A percentile compares a stretch with the other conserved stretches of the same genome.
Evolutionary conservation across 805 yeast species (phyloP).

Genomic region (Ogataea degrootiae): DNA sequence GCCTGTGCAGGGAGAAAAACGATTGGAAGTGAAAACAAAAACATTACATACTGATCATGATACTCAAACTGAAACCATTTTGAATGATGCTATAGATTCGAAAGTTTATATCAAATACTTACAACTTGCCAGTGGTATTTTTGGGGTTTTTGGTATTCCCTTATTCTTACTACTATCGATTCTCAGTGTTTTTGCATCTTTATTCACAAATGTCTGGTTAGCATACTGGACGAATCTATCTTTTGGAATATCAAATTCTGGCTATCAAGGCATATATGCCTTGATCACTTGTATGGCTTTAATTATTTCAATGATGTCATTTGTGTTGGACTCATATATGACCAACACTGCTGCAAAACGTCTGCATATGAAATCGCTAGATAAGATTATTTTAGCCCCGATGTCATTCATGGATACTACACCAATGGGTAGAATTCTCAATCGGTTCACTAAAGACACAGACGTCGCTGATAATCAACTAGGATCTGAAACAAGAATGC

Average conservation of each 20-base stretch:
- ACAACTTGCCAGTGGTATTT: slow-evolving; percentile 50
- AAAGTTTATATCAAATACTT: slow-evolving; percentile 46
- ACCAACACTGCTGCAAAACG: slow-evolving; percentile 48
- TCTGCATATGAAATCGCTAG: slow-evolving; percentile 58
- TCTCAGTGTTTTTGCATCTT: slow-evolving; percentile 42
- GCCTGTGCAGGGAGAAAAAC: neutral
- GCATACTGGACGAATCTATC: slow-evolving; percentile 68
- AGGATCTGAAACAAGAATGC: slow-evolving; percentile 61
- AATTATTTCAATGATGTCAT: slow-evolving; percentile 37
- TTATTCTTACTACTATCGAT: slow-evolving; percentile 11
- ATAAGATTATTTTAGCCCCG: slow-evolving; percentile 65
- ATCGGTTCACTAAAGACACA: slow-evolving; percentile 82
- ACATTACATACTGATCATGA: neutral
- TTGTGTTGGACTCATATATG: slow-evolving; percentile 43
- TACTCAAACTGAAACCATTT: neutral
- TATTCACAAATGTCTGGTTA: slow-evolving; percentile 70
- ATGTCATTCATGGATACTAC: slow-evolving; percentile 81
- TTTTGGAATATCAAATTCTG: slow-evolving; percentile 42
- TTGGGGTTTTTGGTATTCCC: slow-evolving; percentile 20
- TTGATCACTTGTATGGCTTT: slow-evolving; percentile 48
- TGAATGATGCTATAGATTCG: slow-evolving; percentile 30
- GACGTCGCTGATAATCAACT: slow-evolving; percentile 78
- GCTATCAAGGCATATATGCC: slow-evolving; percentile 71
- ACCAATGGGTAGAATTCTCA: slow-evolving; percentile 80
- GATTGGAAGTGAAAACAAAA: slow-evolving; percentile 8